Evolutionary conservation across 2,329 filamentous ascomycete species (phyloP), one percentile per base, ranked within the genome.

Genomic region (Purpureocillium lavendulum): DNA sequence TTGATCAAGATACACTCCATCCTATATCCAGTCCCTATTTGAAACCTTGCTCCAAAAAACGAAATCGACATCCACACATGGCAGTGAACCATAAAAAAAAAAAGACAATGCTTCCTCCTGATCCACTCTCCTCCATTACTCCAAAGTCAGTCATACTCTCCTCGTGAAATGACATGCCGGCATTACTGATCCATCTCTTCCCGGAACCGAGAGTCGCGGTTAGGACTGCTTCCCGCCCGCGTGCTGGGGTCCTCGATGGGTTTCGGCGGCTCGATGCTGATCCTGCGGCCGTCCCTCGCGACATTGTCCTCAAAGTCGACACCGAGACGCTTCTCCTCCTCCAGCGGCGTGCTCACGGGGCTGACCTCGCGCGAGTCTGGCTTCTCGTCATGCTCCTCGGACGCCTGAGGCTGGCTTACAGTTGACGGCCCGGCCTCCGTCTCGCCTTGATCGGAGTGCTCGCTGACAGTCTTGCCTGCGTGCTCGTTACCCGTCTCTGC

Each of bases 131-230:
- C 6, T 10, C 6, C 21, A 26, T 26, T 26, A 26, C 21, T 26
- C 10, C 21, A 26, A 26, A 26, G 10, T 26, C n/a, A n/a, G n/a
- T n/a, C n/a, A n/a, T n/a, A n/a, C n/a, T n/a, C n/a, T n/a, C n/a
- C n/a, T n/a, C n/a, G n/a, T n/a, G n/a, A n/a, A n/a, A n/a, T n/a
- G n/a, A n/a, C n/a, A n/a, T 21, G 16, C 18, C 12, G 26, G 28
- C 35, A 24, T 56, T 44, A 59, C 26, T 45, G 49, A 33, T 60
- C 53, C 40, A 80, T 67, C 45, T 73, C 70, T 59, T 82, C 78
- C 35, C 63, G 64, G 47, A 82, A 82, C 48, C 66, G 72, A 30
- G 77, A 77, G 45, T 75, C 73, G 39, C 77, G 61, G 4, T 60
- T 68, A 1, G 75, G 74, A 53, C 74, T 80, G 38, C 64, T 65